Evolutionary conservation across 176 grass and related monocot species (phyloP).

Genomic region (Juncus effusus): DNA sequence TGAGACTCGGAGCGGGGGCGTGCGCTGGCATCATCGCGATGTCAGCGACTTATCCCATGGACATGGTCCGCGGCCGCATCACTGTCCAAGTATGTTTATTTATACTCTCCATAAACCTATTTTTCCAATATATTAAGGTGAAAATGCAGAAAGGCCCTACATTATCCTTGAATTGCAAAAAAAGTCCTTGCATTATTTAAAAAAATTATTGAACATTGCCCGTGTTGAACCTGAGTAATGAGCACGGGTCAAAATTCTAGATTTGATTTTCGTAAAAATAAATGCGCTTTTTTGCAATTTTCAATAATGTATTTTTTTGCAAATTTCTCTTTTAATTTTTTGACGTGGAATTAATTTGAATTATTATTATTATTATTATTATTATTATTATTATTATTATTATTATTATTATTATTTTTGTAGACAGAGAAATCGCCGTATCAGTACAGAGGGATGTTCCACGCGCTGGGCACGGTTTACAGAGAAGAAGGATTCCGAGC

Average conservation of each 20-base stretch:
- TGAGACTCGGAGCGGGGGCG: constrained; percentile 96
- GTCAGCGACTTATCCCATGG: constrained; percentile 99
- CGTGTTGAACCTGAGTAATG: no score
- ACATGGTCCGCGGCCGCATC: constrained; percentile 98
- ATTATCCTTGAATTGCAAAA: no score
- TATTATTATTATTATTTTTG: constrained; percentile 4
- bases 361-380: not conserved
- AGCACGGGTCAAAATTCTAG: no score
- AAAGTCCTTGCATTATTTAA: no score
- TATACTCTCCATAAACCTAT: no score
- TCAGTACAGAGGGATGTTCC: constrained; percentile 97
- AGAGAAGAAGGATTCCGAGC: constrained; percentile 96
- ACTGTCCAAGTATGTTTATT: constrained; percentile 72
- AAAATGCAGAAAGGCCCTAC: no score
- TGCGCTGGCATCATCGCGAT: constrained; percentile 99
- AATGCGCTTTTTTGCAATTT: no score
- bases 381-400: not conserved
- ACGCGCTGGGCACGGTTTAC: constrained; percentile 86
- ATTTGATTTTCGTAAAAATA: no score
- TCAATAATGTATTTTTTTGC: no score
- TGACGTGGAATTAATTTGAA: not conserved
- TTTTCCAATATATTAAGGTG: no score
- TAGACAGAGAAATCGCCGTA: constrained; percentile 93
- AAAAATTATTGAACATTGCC: no score
- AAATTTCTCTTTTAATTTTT: no score